phyloP scores from a whole-genome alignment of 306 rosid species.

The Calophaca sinica region DNA sequence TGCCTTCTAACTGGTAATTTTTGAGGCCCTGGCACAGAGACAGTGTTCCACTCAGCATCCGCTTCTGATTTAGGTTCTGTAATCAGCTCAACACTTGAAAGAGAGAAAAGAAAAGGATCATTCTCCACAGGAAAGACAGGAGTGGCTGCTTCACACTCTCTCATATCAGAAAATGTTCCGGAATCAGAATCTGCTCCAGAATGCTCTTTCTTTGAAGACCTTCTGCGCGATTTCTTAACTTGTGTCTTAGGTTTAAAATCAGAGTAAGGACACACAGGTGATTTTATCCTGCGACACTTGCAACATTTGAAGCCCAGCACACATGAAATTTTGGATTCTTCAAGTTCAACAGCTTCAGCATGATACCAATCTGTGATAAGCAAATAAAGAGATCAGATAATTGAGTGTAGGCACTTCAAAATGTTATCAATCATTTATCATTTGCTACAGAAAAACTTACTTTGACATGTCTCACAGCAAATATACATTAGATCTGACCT shows the following conservation, averaged over 20 bases:
- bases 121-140: conserved; percentile 64
- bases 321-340: conserved; percentile 71
- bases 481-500: conserved; percentile 82
- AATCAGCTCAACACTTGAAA: conserved; percentile 68
- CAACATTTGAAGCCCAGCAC: conserved; percentile 93
- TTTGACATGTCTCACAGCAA: conserved; percentile 74
- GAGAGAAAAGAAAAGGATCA: conserved; percentile 81
- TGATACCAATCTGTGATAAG: conserved; percentile 92
- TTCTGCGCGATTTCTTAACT: conserved; percentile 53
- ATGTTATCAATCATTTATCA: conserved; percentile 9
- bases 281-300: conserved; percentile 91
- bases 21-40: conserved; percentile 63
- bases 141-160: conserved; percentile 63
- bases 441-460: conserved; percentile 60
- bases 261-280: conserved; percentile 84
- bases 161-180: conserved; percentile 57
- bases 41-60: conserved; percentile 67
- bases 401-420: not conserved
- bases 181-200: conserved; percentile 61
- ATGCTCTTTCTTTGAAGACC: conserved; percentile 60
- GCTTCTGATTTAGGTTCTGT: conserved; percentile 60
- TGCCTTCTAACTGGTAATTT: conserved; percentile 89
- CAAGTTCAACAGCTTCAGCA: conserved; percentile 90
- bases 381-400: conserved; percentile 27
- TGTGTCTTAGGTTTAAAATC: conserved; percentile 53